Evolutionary conservation across 2,329 filamentous ascomycete genomes (phyloP), one percentile per base, ranked within the genome.

Genomic region (Cladosporium sp.): DNA sequence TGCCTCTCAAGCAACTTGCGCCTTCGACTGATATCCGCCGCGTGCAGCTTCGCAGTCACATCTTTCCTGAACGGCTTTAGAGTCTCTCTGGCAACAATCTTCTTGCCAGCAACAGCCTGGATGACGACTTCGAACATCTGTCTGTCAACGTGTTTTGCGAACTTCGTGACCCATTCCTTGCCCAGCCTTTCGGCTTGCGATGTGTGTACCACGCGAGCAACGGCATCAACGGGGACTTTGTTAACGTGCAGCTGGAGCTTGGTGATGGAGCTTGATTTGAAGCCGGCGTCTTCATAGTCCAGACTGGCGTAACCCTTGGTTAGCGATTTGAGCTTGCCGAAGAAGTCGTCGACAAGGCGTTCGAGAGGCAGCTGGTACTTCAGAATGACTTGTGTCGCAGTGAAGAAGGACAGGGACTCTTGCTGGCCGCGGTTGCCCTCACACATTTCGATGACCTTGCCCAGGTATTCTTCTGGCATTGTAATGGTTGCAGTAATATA

Each of bases 121-220:
- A 99, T 98, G 65, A 98, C 84, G 26, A 99, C 88, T 80, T 99
- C 95, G 74, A 97, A 99, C 89, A 98, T 95, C 78, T 99, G 95
- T 21, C 95, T 84, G 73, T 97, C 91, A 23, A 99, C 94, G 73
- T 98, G 94, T 77, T 97, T 89, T 75, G 97, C 98, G 83, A 99
- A 98, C 78, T 96, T 97, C 49, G 87, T 88, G 6, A 97, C 94
- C 95, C 95, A 99, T 65, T 88, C 84, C 57, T 92, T 85, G 5
- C 93, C 95, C 5, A 97, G 82, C 21, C 91, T 85, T 33, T 94
- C 90, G 0, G 89, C 88, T 77, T 97, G 93, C 14, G 89, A 92
- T 44, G 83, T 80, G 73, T 99, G 95, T 46, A 98, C 87, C 3
- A 99, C 88, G 37, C 94, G 88, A n/a, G 92, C 89, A 21, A 99